Conservation (phyloP, 176 grass and related monocot genomes). For the barley (Hordeum vulgare) region DNA sequence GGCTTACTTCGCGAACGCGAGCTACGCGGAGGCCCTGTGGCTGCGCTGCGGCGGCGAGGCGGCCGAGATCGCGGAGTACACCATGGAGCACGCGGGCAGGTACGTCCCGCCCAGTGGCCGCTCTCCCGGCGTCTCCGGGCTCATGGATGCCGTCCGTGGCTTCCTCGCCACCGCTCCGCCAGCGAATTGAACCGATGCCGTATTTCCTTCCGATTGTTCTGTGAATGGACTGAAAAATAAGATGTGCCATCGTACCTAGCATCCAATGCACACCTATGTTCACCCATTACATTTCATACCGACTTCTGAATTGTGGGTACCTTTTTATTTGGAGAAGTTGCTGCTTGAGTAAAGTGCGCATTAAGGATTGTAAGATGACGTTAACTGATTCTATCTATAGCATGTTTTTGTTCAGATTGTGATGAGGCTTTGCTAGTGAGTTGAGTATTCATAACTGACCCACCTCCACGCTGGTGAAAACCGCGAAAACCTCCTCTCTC, state of each 20-base stretch:
- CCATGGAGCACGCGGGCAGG: conserved; percentile 34
- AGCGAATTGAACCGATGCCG: background rate
- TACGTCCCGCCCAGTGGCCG: conserved; percentile 50
- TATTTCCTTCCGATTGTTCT: background rate
- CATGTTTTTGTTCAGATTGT: no score
- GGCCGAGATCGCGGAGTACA: conserved; percentile 45
- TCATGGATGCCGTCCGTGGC: conserved; percentile 37
- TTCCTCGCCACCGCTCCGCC: conserved; percentile 26
- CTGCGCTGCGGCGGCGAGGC: conserved; percentile 46
- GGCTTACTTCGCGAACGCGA: conserved; percentile 73
- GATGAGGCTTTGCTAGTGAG: no score
- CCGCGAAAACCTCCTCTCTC: no score
- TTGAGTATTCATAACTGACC: no score
- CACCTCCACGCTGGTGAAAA: no score
- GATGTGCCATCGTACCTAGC: background rate
- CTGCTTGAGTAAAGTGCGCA: background rate
- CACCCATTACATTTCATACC: background rate
- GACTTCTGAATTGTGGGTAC: background rate
- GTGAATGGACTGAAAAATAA: background rate
- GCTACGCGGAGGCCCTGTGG: conserved; percentile 68
- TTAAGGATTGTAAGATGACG: background rate
- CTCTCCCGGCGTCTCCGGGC: conserved; percentile 5
- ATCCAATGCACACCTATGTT: background rate
- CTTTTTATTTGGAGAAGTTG: background rate
- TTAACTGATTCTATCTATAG: no score